Evolutionary conservation across 352 stramenopile species (phyloP).

Genomic region (Phytophthora sp.): DNA sequence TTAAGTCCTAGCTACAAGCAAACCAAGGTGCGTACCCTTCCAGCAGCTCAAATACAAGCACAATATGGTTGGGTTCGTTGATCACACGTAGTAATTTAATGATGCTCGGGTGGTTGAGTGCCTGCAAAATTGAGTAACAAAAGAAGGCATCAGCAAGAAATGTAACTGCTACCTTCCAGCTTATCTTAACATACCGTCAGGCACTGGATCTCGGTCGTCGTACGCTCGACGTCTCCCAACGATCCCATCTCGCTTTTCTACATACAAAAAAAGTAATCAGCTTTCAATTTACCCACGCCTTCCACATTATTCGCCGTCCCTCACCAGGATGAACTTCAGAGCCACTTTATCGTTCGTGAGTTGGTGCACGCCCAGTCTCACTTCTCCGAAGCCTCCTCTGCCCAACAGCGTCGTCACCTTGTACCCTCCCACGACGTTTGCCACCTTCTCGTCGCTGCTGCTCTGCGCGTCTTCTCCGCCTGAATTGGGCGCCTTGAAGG

Average conservation of each 20-base stretch:
- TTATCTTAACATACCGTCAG: conserved; percentile 59
- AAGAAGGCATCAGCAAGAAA: conserved; percentile 1
- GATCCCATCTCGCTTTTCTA: conserved; percentile 89
- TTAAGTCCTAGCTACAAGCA: background rate
- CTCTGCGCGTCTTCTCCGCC: conserved; percentile 50
- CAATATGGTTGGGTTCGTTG: conserved; percentile 86
- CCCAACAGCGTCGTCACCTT: conserved; percentile 82
- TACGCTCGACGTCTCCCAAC: conserved; percentile 87
- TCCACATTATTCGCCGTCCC: background rate
- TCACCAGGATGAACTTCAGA: conserved; percentile 87
- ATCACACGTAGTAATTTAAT: conserved; percentile 89
- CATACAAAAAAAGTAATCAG: background rate
- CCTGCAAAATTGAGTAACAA: conserved; percentile 32
- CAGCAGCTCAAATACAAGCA: conserved; percentile 87
- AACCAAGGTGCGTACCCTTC: conserved; percentile 56
- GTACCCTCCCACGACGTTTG: conserved; percentile 82
- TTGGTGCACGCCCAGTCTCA: conserved; percentile 77
- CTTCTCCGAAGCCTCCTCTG: conserved; percentile 83
- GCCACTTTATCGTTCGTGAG: conserved; percentile 88
- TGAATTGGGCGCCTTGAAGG: conserved; percentile 76
- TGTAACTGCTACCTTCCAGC: background rate
- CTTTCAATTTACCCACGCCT: background rate
- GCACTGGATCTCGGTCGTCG: conserved; percentile 89
- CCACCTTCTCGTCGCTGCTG: conserved; percentile 55
- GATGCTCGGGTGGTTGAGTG: conserved; percentile 88